Evolutionary conservation across 1,284 basidiomycete genomes (phyloP), one percentile per base, ranked within the genome.

Genomic region (Malassezia restricta): DNA sequence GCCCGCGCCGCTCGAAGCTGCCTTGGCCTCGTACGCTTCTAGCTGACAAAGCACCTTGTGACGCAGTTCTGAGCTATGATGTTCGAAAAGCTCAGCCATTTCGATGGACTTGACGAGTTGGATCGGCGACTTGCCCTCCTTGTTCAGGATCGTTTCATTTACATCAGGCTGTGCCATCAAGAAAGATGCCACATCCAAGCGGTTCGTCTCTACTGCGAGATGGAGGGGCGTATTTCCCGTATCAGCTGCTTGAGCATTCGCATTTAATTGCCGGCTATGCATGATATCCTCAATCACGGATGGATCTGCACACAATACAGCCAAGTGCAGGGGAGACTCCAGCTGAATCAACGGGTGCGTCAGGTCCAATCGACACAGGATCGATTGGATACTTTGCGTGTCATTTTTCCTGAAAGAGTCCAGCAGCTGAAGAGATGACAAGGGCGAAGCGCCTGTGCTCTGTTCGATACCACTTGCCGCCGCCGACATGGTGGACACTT

Each of bases 1-100:
- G 0, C 37, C 42, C 3, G n/a, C 0, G 3, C 9, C 27, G 0
- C 72, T 65, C 62, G 42, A 71, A 59, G 24, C 70, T 57, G 32
- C 66, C 64, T 47, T 59, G 20, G 62, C 57, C 50, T 75, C 67
- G 56, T 74, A 76, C 6, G 63, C 58, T 4, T 63, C 57, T 12
- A 95, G 77, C 0, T 84, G 77, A 0, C 83, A 83, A 42, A 84
- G 79, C 65, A 83, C 94, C 1, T 80, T 80, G 1, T 83, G 82
- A 56, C 85, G 88, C 35, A 90, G 77, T 63, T 85, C 81, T 0
- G 83, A 78, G 15, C 87, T 81, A 0, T 87, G 88, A 84, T 87
- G 83, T 64, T 87, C 82, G 37, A 96, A 82, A 1, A 81, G 76
- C 1, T 85, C 82, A 49, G 82, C 85, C 9, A 81, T 80, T 47